Evolutionary conservation across 1,284 basidiomycete genomes (phyloP), one percentile per base, ranked within the genome.

Genomic region (Heterobasidion occidentale): DNA sequence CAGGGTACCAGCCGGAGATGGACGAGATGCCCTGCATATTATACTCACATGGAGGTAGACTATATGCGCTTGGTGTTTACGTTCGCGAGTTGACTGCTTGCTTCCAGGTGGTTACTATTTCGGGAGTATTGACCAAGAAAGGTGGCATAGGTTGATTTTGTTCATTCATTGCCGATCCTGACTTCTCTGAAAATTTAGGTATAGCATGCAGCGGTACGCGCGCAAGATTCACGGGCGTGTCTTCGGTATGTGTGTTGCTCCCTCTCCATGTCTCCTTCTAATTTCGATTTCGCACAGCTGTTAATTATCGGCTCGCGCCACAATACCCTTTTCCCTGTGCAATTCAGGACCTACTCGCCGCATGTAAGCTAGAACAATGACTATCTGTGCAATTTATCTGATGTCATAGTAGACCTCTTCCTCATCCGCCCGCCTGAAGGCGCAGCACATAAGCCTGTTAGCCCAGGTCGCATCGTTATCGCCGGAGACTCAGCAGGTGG

Each of bases 251-350:
- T 69, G 49, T n/a, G 45, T 53, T 38, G 38, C 33, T 33, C 35
- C 42, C n/a, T 27, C 36, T 3, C 20, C 4, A 4, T 17, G 45
- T 34, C 11, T 9, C 56, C 20, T 49, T 52, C 60, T 53, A 36
- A 44, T 51, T 58, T 42, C 42, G 54, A 36, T 48, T 67, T 44
- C 60, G 70, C 15, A 2, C 38, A 85, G 92, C 93, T 45, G 82
- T 96, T 60, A 92, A 94, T 65, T 97, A 97, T 68, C 81, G 94
- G 46, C 82, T 94, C 46, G 86, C 94, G 11, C 94, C 94, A 0
- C 94, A 97, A 71, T 97, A 95, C 63, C 96, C 96, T 0, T 99
- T 98, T 71, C 96, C 96, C 0, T 98, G 96, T 64, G 93, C 90
- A 0, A 73, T 98, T 17, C 53, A 54, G 66, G 94, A 97, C 69